Evolutionary conservation across 495 filamentous ascomycete species (phyloP).

Genomic region (Usnea hakonensis): DNA sequence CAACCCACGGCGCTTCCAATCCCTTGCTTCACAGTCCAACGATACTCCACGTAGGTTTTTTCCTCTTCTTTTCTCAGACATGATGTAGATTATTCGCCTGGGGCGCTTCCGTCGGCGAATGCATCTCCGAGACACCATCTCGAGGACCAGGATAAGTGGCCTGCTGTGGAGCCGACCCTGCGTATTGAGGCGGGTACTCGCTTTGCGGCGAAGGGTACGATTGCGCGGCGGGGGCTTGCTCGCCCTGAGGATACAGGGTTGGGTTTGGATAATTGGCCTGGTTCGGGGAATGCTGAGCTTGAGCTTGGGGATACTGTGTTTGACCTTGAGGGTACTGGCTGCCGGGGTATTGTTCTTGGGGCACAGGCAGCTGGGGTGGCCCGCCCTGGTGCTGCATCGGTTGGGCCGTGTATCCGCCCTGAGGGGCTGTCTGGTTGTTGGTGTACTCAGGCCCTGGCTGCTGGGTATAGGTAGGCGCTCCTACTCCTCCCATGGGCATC

Average conservation of each 20-base stretch:
- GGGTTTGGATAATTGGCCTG: not conserved
- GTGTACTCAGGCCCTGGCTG: not conserved
- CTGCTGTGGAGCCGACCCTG: not conserved
- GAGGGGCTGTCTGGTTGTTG: not conserved
- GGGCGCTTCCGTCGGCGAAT: not conserved
- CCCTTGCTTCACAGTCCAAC: too few relatives aligned
- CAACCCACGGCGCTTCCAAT: too few relatives aligned
- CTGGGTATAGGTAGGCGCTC: not conserved
- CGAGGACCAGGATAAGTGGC: not conserved
- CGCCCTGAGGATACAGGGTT: not conserved
- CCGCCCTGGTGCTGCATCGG: constrained; percentile 7
- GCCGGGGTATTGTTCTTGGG: not conserved
- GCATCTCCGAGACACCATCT: not conserved
- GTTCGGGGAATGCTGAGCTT: not conserved
- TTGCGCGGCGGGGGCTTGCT: not conserved
- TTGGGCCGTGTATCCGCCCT: constrained; percentile 3
- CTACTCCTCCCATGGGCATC: constrained; percentile 2
- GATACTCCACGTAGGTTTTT: too few relatives aligned
- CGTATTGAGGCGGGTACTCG: not conserved
- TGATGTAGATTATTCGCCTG: not conserved
- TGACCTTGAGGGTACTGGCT: constrained; percentile 13
- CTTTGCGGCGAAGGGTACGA: not conserved
- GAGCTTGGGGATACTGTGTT: not conserved
- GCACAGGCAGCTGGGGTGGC: not conserved
- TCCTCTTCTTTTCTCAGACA: not conserved